Evolutionary conservation across 2,329 filamentous ascomycete genomes (phyloP).

Genomic region (Fusarium sp.): DNA sequence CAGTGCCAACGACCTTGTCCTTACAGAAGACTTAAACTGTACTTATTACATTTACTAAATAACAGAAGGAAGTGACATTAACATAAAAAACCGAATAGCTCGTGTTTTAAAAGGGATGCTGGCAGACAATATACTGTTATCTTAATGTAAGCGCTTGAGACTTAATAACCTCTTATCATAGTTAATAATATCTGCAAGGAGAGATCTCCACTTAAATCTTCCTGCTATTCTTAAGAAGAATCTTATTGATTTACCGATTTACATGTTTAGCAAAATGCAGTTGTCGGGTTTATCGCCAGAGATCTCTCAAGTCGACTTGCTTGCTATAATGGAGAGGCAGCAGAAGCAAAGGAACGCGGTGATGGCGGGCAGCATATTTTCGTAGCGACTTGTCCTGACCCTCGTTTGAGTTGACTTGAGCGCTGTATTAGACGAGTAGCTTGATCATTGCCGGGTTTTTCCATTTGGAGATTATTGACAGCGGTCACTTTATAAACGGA

Average conservation of each 20-base stretch:
- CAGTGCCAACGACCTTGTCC: background rate
- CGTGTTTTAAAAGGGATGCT: no score
- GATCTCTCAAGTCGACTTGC: background rate
- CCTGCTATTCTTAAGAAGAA: background rate
- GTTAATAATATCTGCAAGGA: no score
- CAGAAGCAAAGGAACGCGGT: background rate
- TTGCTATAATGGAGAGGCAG: background rate
- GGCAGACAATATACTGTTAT: no score
- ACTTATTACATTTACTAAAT: no score
- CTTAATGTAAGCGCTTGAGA: no score
- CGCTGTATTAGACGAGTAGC: background rate
- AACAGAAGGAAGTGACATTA: no score
- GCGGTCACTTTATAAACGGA: no score
- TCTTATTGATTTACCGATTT: background rate
- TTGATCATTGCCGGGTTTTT: background rate
- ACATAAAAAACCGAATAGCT: no score
- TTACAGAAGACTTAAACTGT: no score
- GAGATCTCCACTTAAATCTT: no score
- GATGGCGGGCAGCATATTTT: accelerated
- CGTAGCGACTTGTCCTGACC: background rate
- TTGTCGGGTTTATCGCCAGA: background rate
- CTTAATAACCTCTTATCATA: no score
- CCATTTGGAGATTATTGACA: accelerated
- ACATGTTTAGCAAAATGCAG: no score
- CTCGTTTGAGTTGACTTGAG: background rate